Evolutionary conservation across 805 yeast genomes (phyloP).

Genomic region (Pichia pseudocactophila): DNA sequence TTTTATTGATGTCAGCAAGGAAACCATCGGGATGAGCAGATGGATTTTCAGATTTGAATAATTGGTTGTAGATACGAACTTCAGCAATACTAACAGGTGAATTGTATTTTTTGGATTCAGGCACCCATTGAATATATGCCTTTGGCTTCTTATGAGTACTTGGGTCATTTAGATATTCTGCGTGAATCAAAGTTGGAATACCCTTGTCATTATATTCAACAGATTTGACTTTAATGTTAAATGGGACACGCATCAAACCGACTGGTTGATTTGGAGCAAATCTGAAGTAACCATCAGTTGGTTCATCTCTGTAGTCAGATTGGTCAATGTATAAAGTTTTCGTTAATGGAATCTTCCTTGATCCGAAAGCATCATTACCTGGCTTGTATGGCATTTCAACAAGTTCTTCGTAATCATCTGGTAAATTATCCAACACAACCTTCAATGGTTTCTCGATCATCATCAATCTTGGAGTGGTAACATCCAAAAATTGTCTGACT

Average conservation of each 20-base stretch:
- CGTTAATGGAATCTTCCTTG: conserved; percentile 65
- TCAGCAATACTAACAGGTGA: conserved; percentile 64
- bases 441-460: conserved; percentile 81
- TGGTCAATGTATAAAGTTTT: conserved; percentile 78
- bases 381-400: conserved; percentile 85
- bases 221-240: conserved; percentile 62
- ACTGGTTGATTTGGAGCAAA: conserved; percentile 91
- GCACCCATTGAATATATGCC: conserved; percentile 96
- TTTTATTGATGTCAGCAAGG: conserved; percentile 71
- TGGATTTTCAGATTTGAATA: conserved; percentile 90
- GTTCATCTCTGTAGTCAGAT: conserved; percentile 70
- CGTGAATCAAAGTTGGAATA: conserved; percentile 60
- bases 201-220: conserved; percentile 58
- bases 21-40: conserved; percentile 80
- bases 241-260: conserved; percentile 88
- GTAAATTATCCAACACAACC: conserved; percentile 72
- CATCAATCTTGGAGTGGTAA: conserved; percentile 90
- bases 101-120: conserved; percentile 48
- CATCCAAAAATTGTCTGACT: conserved; percentile 79
- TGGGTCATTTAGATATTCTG: conserved; percentile 64
- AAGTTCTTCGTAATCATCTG: conserved; percentile 61
- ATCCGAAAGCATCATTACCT: conserved; percentile 69
- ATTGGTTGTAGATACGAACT: conserved; percentile 78
- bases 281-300: conserved; percentile 74
- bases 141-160: conserved; percentile 66